Base-by-base conservation (phyloP, 371 early-diverging fungal genomes). In the Basidiobolus meristosporus region DNA sequence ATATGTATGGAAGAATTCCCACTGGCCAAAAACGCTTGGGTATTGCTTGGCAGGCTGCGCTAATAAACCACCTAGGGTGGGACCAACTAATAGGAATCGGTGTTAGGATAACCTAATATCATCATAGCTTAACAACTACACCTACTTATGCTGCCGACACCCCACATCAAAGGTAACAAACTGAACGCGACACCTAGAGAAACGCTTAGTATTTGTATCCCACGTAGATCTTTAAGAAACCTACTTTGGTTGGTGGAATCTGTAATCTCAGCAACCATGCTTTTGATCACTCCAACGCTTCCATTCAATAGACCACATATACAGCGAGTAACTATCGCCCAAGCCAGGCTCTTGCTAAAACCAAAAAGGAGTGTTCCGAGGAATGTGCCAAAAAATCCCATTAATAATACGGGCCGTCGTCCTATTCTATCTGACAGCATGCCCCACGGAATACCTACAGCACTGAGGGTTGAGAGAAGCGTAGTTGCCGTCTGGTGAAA, bases 201-300 rank as follows among this genome's bases (percentile, higher is more conserved):
- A 4, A 14, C 30, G 17, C 15, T 3, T 40, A 7, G 15, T 7
- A 2, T 40, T 17, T 11, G 18, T 7, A 28, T 23, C 7, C 14
- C 37, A 10, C 32, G 15, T 7, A 20, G n/a, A n/a, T n/a, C 14
- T 7, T 29, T 9, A 9, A 31, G 19, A 28, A 9, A 18, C 32
- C 50, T 53, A 18, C 69, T 70, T 45, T 74, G 70, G 47, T 87
- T 90, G 0, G 82, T 73, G 9, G 57, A 48, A 46, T 85, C 82
- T 1, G 84, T 78, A 36, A 88, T 60, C 50, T 91, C 92, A 2
- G 78, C 83, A 14, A 89, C 57, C 57, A 85, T 77, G 16, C 77
- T 73, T 52, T 89, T 90, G 19, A 79, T 60, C 1, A 86, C 82
- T 7, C 80, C 81, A 7, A 80, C 62, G 43, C 86, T 91, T 12